These are phyloP conservation scores for Papilionanthe hybrid DNA, from an alignment of 116 monocot genomes.

Conservation along the genomic window DNA sequence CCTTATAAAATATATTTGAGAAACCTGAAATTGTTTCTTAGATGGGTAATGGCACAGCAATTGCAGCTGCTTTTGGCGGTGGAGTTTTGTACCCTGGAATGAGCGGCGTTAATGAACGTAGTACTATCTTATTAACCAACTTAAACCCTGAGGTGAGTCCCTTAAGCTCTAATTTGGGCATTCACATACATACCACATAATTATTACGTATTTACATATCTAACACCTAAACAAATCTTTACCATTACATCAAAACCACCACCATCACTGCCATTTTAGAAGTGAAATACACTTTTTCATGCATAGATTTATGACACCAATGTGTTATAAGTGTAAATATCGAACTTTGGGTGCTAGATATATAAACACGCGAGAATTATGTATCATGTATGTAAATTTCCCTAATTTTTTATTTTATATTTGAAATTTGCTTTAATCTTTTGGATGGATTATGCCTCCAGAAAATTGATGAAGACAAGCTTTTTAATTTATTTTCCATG, in stretches of 20 bases:
- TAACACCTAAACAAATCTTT: too few relatives aligned
- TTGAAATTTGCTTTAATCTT: background rate
- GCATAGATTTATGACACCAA: too few relatives aligned
- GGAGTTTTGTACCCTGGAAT: conserved; percentile 71
- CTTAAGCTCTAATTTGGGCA: background rate
- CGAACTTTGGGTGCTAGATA: too few relatives aligned
- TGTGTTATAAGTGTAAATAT: too few relatives aligned
- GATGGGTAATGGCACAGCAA: conserved; percentile 74
- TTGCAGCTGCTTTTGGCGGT: conserved; percentile 88
- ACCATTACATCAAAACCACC: too few relatives aligned
- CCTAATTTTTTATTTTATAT: background rate
- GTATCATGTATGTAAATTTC: too few relatives aligned
- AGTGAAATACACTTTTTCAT: too few relatives aligned
- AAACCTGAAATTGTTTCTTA: conserved; percentile 17
- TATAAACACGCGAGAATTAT: too few relatives aligned
- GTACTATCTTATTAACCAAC: conserved; percentile 82
- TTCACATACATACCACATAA: too few relatives aligned
- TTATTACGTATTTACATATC: too few relatives aligned
- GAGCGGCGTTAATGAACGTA: conserved; percentile 68
- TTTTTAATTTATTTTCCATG: conserved; percentile 83
- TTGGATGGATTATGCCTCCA: conserved; percentile 20
- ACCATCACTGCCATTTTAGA: too few relatives aligned
- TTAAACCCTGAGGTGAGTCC: conserved; percentile 76
- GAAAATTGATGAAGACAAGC: conserved; percentile 84
- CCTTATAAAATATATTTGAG: conserved; percentile 3